Evolutionary conservation across 768 basidiomycete species (phyloP).

Genomic region (Boletus edulis): DNA sequence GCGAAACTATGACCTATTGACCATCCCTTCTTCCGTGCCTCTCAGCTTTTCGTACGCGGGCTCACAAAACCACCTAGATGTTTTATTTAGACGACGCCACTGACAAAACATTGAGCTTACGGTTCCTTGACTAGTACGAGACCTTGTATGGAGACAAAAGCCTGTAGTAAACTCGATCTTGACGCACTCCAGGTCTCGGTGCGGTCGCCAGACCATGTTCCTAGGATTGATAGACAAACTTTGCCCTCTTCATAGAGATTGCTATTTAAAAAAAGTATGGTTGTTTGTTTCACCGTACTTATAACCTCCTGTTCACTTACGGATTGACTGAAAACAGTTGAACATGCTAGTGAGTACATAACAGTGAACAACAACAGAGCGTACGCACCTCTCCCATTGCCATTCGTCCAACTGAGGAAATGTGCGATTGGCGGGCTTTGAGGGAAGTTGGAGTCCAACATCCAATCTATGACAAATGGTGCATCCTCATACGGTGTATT

Average conservation of each 20-base stretch:
- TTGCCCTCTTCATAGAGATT: constrained; percentile 96
- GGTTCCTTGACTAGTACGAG: constrained; percentile 91
- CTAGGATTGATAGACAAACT: constrained; percentile 87
- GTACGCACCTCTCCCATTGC: constrained; percentile 66
- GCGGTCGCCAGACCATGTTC: constrained; percentile 89
- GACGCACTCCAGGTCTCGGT: constrained; percentile 85
- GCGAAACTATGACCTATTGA: constrained; percentile 63
- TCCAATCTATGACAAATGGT: constrained; percentile 94
- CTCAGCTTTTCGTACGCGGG: constrained; percentile 91
- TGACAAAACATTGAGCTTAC: constrained; percentile 43
- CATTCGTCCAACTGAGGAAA: constrained; percentile 93
- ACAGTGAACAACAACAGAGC: background rate
- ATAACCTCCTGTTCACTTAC: constrained; percentile 41
- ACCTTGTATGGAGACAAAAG: constrained; percentile 91
- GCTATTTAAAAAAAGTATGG: constrained; percentile 33
- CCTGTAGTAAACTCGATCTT: constrained; percentile 85
- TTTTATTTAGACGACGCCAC: background rate
- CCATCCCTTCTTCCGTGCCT: constrained; percentile 85
- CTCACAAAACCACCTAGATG: constrained; percentile 79
- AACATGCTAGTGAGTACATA: background rate
- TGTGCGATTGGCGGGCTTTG: constrained; percentile 82
- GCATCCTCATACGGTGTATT: constrained; percentile 96
- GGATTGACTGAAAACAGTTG: constrained; percentile 54
- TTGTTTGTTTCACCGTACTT: background rate
- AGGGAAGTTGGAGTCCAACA: constrained; percentile 81